Base-by-base conservation (phyloP, 2,329 filamentous ascomycete genomes). In the Lasiodiplodia gonubiensis region DNA sequence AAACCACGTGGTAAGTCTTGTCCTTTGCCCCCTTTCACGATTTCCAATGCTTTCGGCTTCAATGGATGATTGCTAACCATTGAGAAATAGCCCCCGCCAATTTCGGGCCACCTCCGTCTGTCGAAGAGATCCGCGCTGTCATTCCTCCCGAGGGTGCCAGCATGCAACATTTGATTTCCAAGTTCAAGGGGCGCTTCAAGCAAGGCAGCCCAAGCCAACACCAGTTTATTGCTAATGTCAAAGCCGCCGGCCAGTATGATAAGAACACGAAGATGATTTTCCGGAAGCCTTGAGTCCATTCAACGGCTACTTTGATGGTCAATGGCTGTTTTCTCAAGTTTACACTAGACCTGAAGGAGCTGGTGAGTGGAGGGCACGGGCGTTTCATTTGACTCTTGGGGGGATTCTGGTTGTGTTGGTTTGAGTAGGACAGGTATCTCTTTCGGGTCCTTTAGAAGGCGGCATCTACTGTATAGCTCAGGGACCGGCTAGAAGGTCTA, bases 81-180 rank as follows among this genome's bases (percentile, higher is more conserved):
- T 27, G n/a, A 54, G 23, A 27, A 55, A 52, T 67, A 37, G 46
- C 49, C 18, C 23, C 46, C 48, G 33, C 37, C 23, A 39, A 63
- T 61, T 42, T 60, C 53, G 70, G 69, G 6, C 70, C 72, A 33
- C 74, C 83, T 25, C 82, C 82, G 0, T 80, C 81, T 1, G 76
- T 81, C 3, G 78, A 77, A 30, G 81, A 84, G 69, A 80, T 85
- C 60, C 78, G 79, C 33, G 77, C 79, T 6, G 78, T 79, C 0
- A 79, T 85, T 51, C 82, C 83, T 2, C 66, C 76, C 0, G 74
- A 79, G 54, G 83, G 83, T 63, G 82, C 83, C 71, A 76, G 73
- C 27, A 80, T 84, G 59, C 73, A 76, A 37, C 71, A 75, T 4
- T 73, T 84, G 25, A 79, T 82, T 52, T 71, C 70, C 48, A 70